Base-by-base conservation (phyloP, 2,329 filamentous ascomycete species). In the Bipolaris zeicola region DNA sequence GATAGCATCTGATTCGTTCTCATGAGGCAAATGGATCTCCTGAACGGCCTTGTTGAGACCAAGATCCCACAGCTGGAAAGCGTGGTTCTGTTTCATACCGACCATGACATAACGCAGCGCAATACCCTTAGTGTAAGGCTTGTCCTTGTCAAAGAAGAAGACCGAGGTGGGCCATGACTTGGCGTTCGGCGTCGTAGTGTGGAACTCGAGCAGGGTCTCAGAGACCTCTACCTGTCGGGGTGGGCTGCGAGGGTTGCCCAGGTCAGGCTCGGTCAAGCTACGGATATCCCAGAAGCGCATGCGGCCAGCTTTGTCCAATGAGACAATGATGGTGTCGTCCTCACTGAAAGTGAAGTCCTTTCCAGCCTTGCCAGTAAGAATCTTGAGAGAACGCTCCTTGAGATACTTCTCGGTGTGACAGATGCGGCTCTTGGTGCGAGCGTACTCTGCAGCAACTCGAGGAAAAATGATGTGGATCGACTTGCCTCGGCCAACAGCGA, bases 281-380 rank as follows among this genome's bases (percentile, higher is more conserved):
- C 90, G 90, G 64, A 98, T 91, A 75, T 99, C 95, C 96, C 95
- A 99, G 82, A 99, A 97, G 78, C 96, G 95, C 79, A 98, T 89
- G 60, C 92, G 89, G 45, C 95, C 96, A 57, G 92, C 94, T 81
- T 99, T 99, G 77, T 99, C 96, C 50, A 99, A 86, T 46, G 94
- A 97, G 44, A 96, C 93, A 66, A 99, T 92, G 38, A 94, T 88
- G 1, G 89, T 91, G 76, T 99, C 95, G 75, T 99, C 95, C 75
- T 96, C 93, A 76, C 94, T 97, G 79, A 99, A 99, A 44, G 89
- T 90, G 75, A 99, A 99, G 76, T 99, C 95, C 77, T 99, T 99
- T 62, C 93, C 95, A 64, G 95, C 94, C 81, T 99, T 99, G 66
- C 94, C 95, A 60, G 93, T 98, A 66, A 94, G 92, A 77, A 99